Evolutionary conservation across 1,139 yeast species (phyloP).

Genomic region (Protomyces pachydermus): DNA sequence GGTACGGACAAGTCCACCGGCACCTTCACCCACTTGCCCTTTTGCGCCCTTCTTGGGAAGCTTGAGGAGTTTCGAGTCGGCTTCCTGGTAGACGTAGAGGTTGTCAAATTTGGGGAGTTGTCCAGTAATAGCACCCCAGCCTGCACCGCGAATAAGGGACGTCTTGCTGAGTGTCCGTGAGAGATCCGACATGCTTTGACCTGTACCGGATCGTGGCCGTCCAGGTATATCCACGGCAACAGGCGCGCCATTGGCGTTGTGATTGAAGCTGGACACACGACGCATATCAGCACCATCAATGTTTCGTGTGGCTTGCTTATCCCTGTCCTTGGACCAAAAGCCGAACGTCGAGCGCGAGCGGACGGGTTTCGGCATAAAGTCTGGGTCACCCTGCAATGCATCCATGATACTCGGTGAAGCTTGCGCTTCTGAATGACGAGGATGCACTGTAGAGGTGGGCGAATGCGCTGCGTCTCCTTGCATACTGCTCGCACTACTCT

Average conservation of each 20-base stretch:
- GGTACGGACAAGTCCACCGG: slow-evolving; percentile 26
- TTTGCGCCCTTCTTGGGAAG: slow-evolving; percentile 6
- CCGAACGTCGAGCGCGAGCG: background rate
- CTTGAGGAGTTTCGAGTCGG: slow-evolving; percentile 16
- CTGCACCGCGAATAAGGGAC: slow-evolving; percentile 9
- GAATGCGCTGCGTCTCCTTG: background rate
- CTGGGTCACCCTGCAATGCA: background rate
- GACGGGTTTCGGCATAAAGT: background rate
- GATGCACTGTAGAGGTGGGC: background rate
- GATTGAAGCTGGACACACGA: background rate
- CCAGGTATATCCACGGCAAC: background rate
- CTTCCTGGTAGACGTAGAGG: slow-evolving; percentile 20
- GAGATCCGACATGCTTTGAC: slow-evolving; percentile 5
- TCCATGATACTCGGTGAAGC: background rate
- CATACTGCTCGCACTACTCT: background rate
- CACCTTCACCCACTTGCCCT: slow-evolving; percentile 26
- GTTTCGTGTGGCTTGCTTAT: background rate
- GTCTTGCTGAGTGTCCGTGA: slow-evolving; percentile 23
- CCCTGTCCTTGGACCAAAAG: background rate
- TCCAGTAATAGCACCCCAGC: slow-evolving; percentile 18
- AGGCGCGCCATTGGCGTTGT: background rate
- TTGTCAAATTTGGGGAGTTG: slow-evolving; percentile 12
- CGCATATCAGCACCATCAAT: background rate
- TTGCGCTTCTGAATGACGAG: background rate
- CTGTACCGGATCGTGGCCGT: background rate